Evolutionary conservation across 306 rosid species (phyloP).

Genomic region (Glycyrrhiza uralensis): DNA sequence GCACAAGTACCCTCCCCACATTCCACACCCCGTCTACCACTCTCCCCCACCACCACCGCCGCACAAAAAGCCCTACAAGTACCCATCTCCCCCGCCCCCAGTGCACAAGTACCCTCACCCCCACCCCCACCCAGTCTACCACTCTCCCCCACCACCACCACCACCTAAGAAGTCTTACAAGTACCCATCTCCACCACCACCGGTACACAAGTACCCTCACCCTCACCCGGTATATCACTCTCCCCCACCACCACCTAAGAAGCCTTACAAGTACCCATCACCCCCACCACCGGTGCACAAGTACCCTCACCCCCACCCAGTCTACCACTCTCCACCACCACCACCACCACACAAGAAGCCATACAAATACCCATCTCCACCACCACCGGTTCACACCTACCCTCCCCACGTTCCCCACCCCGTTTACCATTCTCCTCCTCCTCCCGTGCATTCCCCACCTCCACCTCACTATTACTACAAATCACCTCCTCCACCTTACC

Average conservation of each 20-base stretch:
- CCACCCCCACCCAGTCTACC: conserved; percentile 23
- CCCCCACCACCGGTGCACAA: conserved; percentile 4
- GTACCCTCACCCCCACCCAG: conserved; percentile 1
- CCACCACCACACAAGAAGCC: conserved; percentile 22
- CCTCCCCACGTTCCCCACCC: background rate
- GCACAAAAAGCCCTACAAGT: background rate
- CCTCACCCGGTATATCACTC: background rate
- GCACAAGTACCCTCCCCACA: background rate
- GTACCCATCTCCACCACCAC: conserved; percentile 22
- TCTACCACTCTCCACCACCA: conserved; percentile 15
- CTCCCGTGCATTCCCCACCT: conserved; percentile 42
- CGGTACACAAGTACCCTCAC: background rate
- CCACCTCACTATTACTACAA: conserved; percentile 54
- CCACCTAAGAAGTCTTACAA: conserved; percentile 5
- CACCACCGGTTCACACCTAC: conserved; percentile 10
- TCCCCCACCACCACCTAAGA: conserved; percentile 25
- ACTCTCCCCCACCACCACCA: conserved; percentile 26
- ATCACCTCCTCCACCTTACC: conserved; percentile 70
- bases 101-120: background rate
- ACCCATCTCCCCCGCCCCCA: background rate
- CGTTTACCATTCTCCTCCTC: conserved; percentile 25
- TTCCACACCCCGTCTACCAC: background rate
- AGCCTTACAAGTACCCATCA: background rate
- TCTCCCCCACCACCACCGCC: conserved; percentile 27
- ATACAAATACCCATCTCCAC: conserved; percentile 19